Base-by-base conservation (phyloP, 257 asterid species). In the Datura wrightii region DNA sequence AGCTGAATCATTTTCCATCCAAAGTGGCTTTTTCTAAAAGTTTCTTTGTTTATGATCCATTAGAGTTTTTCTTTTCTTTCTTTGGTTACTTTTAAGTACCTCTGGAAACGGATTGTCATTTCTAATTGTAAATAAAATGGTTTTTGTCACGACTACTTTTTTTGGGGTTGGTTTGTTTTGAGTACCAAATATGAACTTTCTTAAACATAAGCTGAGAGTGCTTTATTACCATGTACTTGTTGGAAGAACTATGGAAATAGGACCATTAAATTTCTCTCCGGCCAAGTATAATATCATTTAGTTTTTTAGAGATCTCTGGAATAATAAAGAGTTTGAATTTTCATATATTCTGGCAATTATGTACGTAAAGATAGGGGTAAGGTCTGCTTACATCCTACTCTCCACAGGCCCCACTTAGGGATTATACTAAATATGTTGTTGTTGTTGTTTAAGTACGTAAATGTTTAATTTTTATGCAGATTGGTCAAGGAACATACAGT, bases 401-500 rank as follows among this genome's bases (percentile, higher is more conserved):
- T 24, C 31, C 31, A 1, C 31, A 24, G 31, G 31, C 31, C 31
- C 31, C 31, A 24, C 31, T 24, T 24, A 24, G 31, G 31, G 31
- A 24, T 24, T 24, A 24, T 24, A 24, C 31, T 24, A 24, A 1
- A 24, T 24, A 24, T 24, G 31, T 24, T 24, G 31, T 24, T 24
- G 31, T 24, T 24, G 31, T 24, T 24, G 31, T 24, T 24, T 24
- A 24, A 76, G 15, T 50, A 10, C 15, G 2, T 24, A 76, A 31
- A 31, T 14, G 14, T 50, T 34, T 31, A 31, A 76, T 11, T 31
- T 13, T 52, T 31, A 31, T 83, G 92, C 92, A 96, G 99, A 93
- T 96, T 76, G 99, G 99, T 36, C 99, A 96, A 87, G 99, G 99
- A 85, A 96, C 99, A 10, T 96, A 94, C 53, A 96, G 98, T 62